Base-by-base conservation (phyloP, 1,284 basidiomycete genomes). In the Tranzscheliella williamsii region DNA sequence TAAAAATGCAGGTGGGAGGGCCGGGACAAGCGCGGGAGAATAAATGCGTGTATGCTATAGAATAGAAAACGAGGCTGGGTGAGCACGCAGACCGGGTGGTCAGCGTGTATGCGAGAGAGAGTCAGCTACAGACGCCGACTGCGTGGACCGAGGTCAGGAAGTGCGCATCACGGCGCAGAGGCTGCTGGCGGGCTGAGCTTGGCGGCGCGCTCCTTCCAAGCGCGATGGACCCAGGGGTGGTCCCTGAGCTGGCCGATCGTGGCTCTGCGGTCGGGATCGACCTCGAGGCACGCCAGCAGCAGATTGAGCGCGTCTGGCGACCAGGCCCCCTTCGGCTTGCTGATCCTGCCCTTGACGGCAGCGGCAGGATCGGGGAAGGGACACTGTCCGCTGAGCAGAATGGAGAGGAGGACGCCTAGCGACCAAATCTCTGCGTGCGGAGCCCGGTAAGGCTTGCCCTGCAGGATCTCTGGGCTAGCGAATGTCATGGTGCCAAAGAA, bases 341-440 rank as follows among this genome's bases (percentile, higher is more conserved):
- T 71, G 48, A 83, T 78, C 24, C 77, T 72, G 15, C 83, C 83
- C 26, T 79, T 77, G 46, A 81, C 78, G 12, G 89, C 89, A 65
- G 89, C 86, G 21, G 83, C 81, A 42, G 85, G 84, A 7, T 86
- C 86, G 5, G 86, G 84, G 78, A 93, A 94, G 4, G 90, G 90
- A 18, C 88, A 89, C 65, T 87, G 83, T 15, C 91, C 91, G 3
- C 88, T 90, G 57, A 93, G 82, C 34, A 94, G 82, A 78, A 90
- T 91, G 16, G 87, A 87, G 43, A 93, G 84, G 26, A 94, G 82
- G 36, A 94, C 87, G 24, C 91, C 91, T n/a, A 93, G 83, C 1
- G 89, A 89, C 91, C 91, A 94, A 34, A 93, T 84, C 78, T 94
- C 91, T 16, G 88, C 87, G 9, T 88, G 87, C 1, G 86, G 85